Percentiles rank a stretch among this genome's conserved stretches.
phyloP scores from a whole-genome alignment of 2,329 filamentous ascomycete species.

The Paecilomyces dactylethromorphus region DNA sequence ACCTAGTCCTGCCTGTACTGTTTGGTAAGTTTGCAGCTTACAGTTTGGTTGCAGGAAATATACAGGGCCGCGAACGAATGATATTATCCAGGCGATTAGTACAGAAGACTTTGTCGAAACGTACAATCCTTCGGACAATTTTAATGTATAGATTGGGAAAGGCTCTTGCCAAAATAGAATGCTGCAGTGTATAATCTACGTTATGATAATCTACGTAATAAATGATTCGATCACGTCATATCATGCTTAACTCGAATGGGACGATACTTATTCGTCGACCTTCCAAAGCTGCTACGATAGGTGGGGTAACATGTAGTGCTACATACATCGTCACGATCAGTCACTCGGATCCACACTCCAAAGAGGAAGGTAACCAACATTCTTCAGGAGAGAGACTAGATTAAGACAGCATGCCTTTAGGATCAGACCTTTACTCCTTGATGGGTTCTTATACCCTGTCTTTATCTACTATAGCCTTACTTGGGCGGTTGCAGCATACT shows the following conservation, averaged over 20 bases:
- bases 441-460: not conserved
- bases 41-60: slow-evolving; percentile 41
- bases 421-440: not conserved
- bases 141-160: slow-evolving; percentile 3
- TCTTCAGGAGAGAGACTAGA: not conserved
- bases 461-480: not conserved
- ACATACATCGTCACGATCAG: not conserved
- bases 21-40: slow-evolving; percentile 4
- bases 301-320: not conserved
- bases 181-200: not conserved
- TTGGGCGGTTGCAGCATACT: not conserved
- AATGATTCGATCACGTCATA: not conserved
- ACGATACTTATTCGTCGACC: not conserved
- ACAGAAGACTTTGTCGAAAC: slow-evolving; percentile 20
- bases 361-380: not conserved
- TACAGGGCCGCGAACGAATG: slow-evolving; percentile 52
- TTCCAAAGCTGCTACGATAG: not conserved
- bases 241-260: not conserved
- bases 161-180: not conserved
- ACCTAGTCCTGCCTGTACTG: slow-evolving; percentile 8
- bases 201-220: not conserved
- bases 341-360: not conserved
- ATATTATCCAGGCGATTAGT: slow-evolving; percentile 34
- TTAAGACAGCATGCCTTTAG: not conserved
- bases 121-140: slow-evolving; percentile 1